Percentiles rank a stretch among this genome's conserved stretches.
Evolutionary conservation across 2,329 filamentous ascomycete species (phyloP).

Genomic region (Xylaria sp.): DNA sequence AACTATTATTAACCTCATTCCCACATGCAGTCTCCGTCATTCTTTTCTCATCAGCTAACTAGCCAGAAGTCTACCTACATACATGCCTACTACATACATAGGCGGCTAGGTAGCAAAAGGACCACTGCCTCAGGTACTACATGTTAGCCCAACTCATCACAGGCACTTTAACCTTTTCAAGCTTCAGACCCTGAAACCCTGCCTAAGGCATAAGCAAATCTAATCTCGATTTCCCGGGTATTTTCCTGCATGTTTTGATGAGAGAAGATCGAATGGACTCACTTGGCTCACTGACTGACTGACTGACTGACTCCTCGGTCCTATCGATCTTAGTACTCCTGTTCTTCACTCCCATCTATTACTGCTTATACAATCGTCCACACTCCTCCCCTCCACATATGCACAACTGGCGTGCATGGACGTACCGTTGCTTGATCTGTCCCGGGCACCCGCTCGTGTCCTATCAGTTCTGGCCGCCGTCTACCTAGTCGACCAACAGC

Average conservation of each 20-base stretch:
- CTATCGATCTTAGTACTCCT: background rate
- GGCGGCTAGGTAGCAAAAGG: no score
- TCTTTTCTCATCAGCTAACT: background rate
- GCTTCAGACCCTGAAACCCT: no score
- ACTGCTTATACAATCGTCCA: background rate
- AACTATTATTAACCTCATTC: background rate
- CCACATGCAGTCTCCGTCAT: conserved; percentile 11
- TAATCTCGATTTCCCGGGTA: no score
- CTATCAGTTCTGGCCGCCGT: conserved; percentile 26
- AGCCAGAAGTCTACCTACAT: background rate
- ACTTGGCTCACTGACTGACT: no score
- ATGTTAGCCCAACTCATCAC: no score
- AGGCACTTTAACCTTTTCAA: no score
- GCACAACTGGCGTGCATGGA: background rate
- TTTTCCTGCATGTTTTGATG: no score
- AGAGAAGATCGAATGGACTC: no score
- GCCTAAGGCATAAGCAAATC: no score
- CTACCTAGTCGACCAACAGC: conserved; percentile 9
- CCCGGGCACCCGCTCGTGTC: conserved; percentile 20
- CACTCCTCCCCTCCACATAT: background rate
- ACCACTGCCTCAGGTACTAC: no score
- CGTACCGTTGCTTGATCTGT: conserved; percentile 14
- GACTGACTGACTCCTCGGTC: no score
- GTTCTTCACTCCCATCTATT: background rate
- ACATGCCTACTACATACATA: background rate